phyloP scores from a whole-genome alignment of 1,139 yeast genomes.

The Candida smagusa region DNA sequence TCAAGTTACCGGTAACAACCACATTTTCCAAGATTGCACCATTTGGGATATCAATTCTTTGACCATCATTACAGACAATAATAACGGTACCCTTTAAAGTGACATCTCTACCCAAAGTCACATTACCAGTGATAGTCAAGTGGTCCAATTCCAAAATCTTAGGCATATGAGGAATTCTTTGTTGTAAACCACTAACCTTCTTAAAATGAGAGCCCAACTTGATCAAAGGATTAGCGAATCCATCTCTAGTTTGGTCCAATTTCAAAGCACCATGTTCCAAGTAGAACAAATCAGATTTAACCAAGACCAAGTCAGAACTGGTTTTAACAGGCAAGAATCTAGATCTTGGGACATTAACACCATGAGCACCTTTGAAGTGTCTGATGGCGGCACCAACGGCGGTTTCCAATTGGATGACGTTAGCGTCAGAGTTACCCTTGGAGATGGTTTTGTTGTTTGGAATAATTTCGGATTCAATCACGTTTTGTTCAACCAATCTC shows the following conservation, averaged over 20 bases:
- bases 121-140: constrained; percentile 96
- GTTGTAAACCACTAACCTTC: constrained; percentile 88
- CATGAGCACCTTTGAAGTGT: constrained; percentile 92
- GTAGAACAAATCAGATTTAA: constrained; percentile 91
- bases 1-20: constrained; percentile 94
- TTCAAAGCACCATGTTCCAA: constrained; percentile 90
- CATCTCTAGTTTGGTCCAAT: constrained; percentile 82
- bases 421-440: constrained; percentile 71
- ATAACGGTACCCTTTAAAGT: constrained; percentile 95
- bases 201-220: constrained; percentile 96
- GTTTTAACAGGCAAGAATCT: constrained; percentile 98
- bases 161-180: constrained; percentile 93
- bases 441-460: constrained; percentile 87
- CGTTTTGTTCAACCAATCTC: constrained; percentile 81
- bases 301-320: constrained; percentile 88
- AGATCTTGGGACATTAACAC: constrained; percentile 96
- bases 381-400: constrained; percentile 99
- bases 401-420: constrained; percentile 93
- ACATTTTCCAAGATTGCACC: constrained; percentile 93
- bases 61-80: constrained; percentile 96
- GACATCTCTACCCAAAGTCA: constrained; percentile 83
- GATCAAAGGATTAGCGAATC: constrained; percentile 85
- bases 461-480: constrained; percentile 87
- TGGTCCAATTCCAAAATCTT: constrained; percentile 94
- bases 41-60: constrained; percentile 94